Evolutionary conservation across 768 basidiomycete species (phyloP), one percentile per base, ranked within the genome.

Genomic region (Lactifluus volemus): DNA sequence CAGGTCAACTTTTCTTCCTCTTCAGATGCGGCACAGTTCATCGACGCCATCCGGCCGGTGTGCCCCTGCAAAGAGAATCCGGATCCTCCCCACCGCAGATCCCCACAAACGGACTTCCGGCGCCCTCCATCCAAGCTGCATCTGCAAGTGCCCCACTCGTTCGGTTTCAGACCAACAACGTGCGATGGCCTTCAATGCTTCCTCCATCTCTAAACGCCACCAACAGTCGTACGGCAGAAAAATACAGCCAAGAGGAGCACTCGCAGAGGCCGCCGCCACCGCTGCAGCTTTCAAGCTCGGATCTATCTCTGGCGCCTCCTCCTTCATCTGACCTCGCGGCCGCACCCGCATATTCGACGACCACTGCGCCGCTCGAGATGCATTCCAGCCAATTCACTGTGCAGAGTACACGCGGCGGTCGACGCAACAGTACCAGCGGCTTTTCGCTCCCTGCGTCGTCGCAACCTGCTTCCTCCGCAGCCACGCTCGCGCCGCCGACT

Each of bases 41-140:
- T 89, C 59, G 77, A 83, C 32, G 73, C 79, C 5, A 83, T 91
- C 67, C 79, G 80, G 50, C 74, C 78, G 5, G 80, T 90, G 44
- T 91, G 89, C 68, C 89, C 88, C 4, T 92, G 89, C 76, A 86
- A 84, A 70, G 74, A 80, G 41, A 87, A 81, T 63, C 74, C 77
- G 4, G 68, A 68, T 10, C 70, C 71, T 32, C 65, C 25, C 63
- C 59, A 14, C 65, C 55, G 21, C 61, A 60, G 17, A 66, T 60
- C 9, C 62, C 67, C 49, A 55, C 65, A 36, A 67, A 65, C 51
- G 63, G 67, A 12, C 21, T 64, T 11, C 67, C 67, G 2, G 60
- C 68, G 48, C 53, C 59, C 5, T 39, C 52, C 9, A 58, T 54
- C 17, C 61, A 53, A 25, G 17, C 41, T 7, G 39, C 45, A 4